Conservation (phyloP, 1,284 basidiomycete species). For the Ustilago bromivora region DNA sequence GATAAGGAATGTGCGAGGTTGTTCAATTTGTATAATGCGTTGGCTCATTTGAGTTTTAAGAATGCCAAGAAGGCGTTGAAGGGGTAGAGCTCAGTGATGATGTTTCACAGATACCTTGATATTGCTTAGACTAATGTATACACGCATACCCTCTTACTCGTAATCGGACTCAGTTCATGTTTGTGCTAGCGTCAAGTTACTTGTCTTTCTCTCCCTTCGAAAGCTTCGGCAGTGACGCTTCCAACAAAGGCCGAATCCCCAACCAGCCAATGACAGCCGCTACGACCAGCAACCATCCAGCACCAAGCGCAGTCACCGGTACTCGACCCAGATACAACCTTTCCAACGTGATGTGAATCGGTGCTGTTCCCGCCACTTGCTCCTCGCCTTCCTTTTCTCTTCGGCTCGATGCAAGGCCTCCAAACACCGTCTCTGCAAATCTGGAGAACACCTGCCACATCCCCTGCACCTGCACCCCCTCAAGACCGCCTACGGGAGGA, state of each 20-base stretch:
- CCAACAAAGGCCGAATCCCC: conserved; percentile 10
- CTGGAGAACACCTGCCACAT: background rate
- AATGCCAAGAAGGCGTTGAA: conserved; percentile 45
- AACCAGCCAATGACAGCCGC: conserved; percentile 15
- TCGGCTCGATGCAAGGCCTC: background rate
- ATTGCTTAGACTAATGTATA: background rate
- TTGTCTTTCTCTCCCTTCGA: conserved; percentile 12
- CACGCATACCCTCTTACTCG: conserved; percentile 8
- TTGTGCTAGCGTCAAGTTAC: background rate
- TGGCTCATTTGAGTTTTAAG: conserved; percentile 70
- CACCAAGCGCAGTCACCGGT: conserved; percentile 17
- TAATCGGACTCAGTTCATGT: background rate
- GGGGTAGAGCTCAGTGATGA: conserved; percentile 13
- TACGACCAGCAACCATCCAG: conserved; percentile 1
- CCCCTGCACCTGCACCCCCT: background rate
- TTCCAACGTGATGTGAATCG: conserved; percentile 41
- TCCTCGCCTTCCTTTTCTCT: background rate
- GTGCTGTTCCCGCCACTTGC: conserved; percentile 7
- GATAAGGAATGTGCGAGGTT: conserved; percentile 71
- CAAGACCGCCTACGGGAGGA: background rate
- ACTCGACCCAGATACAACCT: conserved; percentile 20
- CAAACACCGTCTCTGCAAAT: conserved; percentile 24
- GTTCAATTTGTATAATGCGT: conserved; percentile 73
- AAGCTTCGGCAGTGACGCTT: background rate
- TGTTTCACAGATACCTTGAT: no score